Evolutionary conservation across 1,139 yeast genomes (phyloP).

Genomic region (Debaryomycetaceae sp.): DNA sequence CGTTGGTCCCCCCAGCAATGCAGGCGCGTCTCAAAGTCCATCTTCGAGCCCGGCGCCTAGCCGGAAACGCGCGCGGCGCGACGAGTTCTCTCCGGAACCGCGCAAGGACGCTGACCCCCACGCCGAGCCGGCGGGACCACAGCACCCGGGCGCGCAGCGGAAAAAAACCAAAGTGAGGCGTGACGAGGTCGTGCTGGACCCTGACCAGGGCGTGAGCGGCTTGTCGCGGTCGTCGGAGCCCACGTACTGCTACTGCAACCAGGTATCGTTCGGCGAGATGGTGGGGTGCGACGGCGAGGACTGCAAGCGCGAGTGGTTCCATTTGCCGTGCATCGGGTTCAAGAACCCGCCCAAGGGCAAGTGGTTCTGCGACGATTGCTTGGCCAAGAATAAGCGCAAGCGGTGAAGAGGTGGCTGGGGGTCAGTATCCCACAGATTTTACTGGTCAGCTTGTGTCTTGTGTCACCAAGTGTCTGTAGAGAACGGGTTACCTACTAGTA

Average conservation of each 20-base stretch:
- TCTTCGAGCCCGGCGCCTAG: not conserved
- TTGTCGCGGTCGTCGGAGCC: conserved; percentile 38
- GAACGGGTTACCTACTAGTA: too few species aligned
- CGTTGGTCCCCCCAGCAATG: too few species aligned
- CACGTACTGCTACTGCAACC: conserved; percentile 90
- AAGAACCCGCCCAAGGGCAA: conserved; percentile 88
- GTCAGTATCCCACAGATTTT: too few species aligned
- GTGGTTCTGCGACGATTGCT: conserved; percentile 95
- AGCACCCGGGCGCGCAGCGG: conserved; percentile 1
- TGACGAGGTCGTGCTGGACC: not conserved
- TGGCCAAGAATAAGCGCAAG: conserved; percentile 25
- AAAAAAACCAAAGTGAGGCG: not conserved
- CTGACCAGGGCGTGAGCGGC: not conserved
- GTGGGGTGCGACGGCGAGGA: conserved; percentile 96
- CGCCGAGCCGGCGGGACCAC: not conserved
- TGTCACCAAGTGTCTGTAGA: too few species aligned
- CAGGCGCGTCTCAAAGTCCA: too few species aligned
- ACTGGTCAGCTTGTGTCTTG: too few species aligned
- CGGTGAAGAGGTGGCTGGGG: too few species aligned
- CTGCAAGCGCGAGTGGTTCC: conserved; percentile 95
- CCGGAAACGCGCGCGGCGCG: conserved; percentile 2
- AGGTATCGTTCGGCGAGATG: conserved; percentile 97
- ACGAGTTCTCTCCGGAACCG: not conserved
- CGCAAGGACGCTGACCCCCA: not conserved
- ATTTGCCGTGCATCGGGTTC: conserved; percentile 88